Conservation (phyloP, 1,139 yeast genomes). For the Pichia sp. region DNA sequence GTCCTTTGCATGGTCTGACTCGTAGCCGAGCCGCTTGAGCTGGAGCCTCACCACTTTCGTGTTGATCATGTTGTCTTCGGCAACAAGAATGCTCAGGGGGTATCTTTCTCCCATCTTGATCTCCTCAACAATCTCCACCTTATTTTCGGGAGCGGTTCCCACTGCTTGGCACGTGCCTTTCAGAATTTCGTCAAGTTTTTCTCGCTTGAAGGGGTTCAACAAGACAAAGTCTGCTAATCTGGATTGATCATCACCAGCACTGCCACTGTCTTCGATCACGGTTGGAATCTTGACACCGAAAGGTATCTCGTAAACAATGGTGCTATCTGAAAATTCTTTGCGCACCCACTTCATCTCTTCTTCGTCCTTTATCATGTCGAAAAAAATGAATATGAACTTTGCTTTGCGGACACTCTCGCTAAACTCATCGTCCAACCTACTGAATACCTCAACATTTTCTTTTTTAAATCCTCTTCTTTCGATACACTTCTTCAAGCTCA, state of each 20-base stretch:
- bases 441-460: slow-evolving; percentile 3
- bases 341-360: slow-evolving; percentile 1
- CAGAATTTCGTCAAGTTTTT: slow-evolving; percentile 28
- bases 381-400: slow-evolving; percentile 9
- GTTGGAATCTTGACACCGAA: slow-evolving; percentile 19
- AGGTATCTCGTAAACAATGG: slow-evolving; percentile 14
- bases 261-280: slow-evolving; percentile 19
- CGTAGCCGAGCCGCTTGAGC: slow-evolving; percentile 49
- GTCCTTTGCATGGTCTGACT: slow-evolving; percentile 54
- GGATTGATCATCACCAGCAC: slow-evolving; percentile 20
- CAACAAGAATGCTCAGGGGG: slow-evolving; percentile 47
- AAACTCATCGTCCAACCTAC: slow-evolving; percentile 1
- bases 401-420: not conserved
- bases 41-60: slow-evolving; percentile 50
- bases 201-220: slow-evolving; percentile 38
- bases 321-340: slow-evolving; percentile 1
- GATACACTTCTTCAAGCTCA: slow-evolving; percentile 36
- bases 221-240: slow-evolving; percentile 32
- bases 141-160: not conserved
- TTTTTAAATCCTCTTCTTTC: slow-evolving; percentile 34
- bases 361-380: not conserved
- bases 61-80: slow-evolving; percentile 52
- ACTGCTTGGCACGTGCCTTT: not conserved
- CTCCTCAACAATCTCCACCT: not conserved
- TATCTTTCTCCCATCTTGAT: slow-evolving; percentile 31